Base-by-base conservation (phyloP, 2,329 filamentous ascomycete genomes). In the Scortechinia acanthostroma region DNA sequence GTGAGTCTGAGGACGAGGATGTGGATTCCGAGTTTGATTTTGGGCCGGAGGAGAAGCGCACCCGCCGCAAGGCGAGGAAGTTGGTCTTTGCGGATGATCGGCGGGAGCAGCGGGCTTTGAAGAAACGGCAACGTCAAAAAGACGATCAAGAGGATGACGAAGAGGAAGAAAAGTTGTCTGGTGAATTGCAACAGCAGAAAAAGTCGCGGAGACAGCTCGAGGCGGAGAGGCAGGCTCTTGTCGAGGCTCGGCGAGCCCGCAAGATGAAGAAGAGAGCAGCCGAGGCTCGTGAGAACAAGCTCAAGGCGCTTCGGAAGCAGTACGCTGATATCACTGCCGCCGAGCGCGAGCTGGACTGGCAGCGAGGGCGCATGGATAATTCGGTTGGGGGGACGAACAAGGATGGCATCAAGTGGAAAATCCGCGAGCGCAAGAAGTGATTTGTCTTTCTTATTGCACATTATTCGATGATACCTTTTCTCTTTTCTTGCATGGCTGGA, bases 361-460 rank as follows among this genome's bases (percentile, higher is more conserved):
- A 83, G 57, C 67, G 77, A 42, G 78, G 73, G 6, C 74, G 73
- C 58, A 83, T 83, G 78, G 73, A 70, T 50, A 73, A 74, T 48
- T 73, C 68, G 2, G 64, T 77, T 3, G 79, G 78, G 16, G 80
- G 80, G 1, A 68, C 74, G 45, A 83, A 82, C 60, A 82, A 82
- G 60, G 66, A 75, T 46, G 80, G 80, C 5, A 64, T 78, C 53
- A 82, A 79, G 54, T 84, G 78, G 69, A 83, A 82, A 65, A 65
- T 77, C 40, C 65, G 77, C 46, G 76, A 80, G 63, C 65, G 80
- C 51, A 83, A 81, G 66, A 67, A 69, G 53, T 80, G 46, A 63
- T 43, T 43, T 10, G 22, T 45, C 21, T 42, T 20, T 42, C n/a
- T 10, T n/a, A n/a, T n/a, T n/a, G n/a, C n/a, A n/a, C n/a, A n/a